phyloP scores from a whole-genome alignment of 306 rosid species.

The Trichosanthes truncata region DNA sequence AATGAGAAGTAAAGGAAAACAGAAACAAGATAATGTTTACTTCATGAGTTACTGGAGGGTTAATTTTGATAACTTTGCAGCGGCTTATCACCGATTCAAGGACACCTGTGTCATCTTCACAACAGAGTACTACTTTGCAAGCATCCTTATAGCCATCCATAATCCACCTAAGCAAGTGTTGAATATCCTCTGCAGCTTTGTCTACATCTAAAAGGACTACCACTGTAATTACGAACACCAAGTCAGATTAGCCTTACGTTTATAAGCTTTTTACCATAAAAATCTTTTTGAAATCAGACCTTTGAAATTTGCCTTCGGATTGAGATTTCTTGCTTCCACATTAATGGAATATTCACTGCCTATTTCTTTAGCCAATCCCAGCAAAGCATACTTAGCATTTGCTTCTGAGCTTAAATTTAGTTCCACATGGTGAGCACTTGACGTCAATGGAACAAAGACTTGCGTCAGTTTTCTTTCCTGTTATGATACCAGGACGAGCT shows the following conservation, averaged over 20 bases:
- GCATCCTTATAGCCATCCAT: slow-evolving; percentile 67
- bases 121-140: slow-evolving; percentile 61
- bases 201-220: slow-evolving; percentile 63
- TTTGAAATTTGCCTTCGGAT: slow-evolving; percentile 49
- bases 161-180: slow-evolving; percentile 79
- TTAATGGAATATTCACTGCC: slow-evolving; percentile 41
- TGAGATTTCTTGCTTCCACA: slow-evolving; percentile 50
- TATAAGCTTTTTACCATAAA: slow-evolving; percentile 5
- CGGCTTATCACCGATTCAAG: slow-evolving; percentile 48
- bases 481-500: slow-evolving; percentile 15
- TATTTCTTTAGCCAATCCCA: slow-evolving; percentile 76
- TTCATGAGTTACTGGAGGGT: slow-evolving; percentile 59
- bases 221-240: slow-evolving; percentile 33
- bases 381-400: slow-evolving; percentile 63
- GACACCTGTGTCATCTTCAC: slow-evolving; percentile 50
- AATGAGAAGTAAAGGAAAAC: background rate
- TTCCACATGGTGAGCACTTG: slow-evolving; percentile 73
- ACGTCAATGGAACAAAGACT: slow-evolving; percentile 58
- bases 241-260: slow-evolving; percentile 11
- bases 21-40: slow-evolving; percentile 27
- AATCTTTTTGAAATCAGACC: slow-evolving; percentile 32
- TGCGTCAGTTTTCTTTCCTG: slow-evolving; percentile 61
- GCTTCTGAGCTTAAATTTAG: slow-evolving; percentile 51
- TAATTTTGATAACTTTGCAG: slow-evolving; percentile 44
- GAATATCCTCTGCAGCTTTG: slow-evolving; percentile 57